Evolutionary conservation across 2,329 filamentous ascomycete genomes (phyloP), one percentile per base, ranked within the genome.

Genomic region (Lachnellula arida): DNA sequence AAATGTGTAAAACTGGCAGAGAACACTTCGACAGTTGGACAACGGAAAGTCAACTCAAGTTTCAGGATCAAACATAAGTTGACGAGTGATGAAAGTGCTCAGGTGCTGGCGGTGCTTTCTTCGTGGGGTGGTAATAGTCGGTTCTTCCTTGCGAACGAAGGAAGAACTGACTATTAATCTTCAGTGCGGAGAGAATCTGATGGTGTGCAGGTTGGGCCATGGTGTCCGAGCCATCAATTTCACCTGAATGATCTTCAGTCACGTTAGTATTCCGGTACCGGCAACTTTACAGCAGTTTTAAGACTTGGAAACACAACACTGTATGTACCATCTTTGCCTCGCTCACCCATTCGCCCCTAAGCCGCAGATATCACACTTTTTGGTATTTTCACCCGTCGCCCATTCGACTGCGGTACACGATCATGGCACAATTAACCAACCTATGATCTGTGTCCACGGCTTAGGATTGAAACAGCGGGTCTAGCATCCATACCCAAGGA

Each of bases 31-130:
- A 68, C 64, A 3, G 40, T 14, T 3, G 54, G 46, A 39, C 23
- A 17, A 25, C 69, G 67, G 67, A 53, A 55, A 57, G 63, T 28
- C 46, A 56, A 52, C 61, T 28, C 43, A 17, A 46, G n/a, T 17
- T 57, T 57, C 23, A 55, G 22, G 9, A 8, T 19, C 11, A 63
- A n/a, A 49, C 51, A 46, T 34, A 63, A 22, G 60, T 63, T 50
- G 56, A 57, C 22, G 14, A 46, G 32, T 7, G 47, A 25, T 15
- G 35, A 22, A 5, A 58, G 46, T 37, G 35, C 52, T n/a, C n/a
- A 4, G 35, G 46, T 55, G 39, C n/a, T n/a, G n/a, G n/a, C n/a
- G n/a, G n/a, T 37, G 44, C 40, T 5, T 61, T 59, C 43, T 61
- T 59, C 25, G 46, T 43, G 56, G 59, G 5, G 55, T 49, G 56